Conservation (phyloP, 306 rosid species). For the Castanopsis chinensis region DNA sequence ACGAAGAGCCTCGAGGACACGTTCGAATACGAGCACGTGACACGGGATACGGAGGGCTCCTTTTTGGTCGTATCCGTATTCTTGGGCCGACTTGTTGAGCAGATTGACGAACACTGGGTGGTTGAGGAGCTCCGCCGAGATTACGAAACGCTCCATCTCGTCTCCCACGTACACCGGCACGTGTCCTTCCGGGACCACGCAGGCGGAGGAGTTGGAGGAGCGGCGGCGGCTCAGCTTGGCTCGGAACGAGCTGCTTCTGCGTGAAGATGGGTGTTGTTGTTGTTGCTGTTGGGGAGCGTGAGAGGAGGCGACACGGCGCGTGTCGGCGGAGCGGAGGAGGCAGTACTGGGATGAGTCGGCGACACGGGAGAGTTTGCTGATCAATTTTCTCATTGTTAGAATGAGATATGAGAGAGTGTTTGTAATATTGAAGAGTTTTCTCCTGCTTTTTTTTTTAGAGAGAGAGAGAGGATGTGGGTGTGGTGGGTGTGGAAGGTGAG, state of each 20-base stretch:
- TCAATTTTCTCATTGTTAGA: slow-evolving; percentile 63
- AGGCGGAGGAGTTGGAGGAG: neutral
- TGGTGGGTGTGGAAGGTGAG: slow-evolving; percentile 19
- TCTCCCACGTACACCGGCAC: slow-evolving; percentile 94
- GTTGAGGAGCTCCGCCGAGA: slow-evolving; percentile 70
- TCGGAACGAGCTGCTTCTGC: slow-evolving; percentile 30
- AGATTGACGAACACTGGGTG: slow-evolving; percentile 87
- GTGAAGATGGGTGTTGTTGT: slow-evolving; percentile 7
- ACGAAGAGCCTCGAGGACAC: slow-evolving; percentile 69
- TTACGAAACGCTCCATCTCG: slow-evolving; percentile 84
- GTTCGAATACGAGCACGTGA: slow-evolving; percentile 72
- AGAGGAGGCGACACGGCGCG: neutral
- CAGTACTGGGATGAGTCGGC: slow-evolving; percentile 88
- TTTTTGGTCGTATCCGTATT: slow-evolving; percentile 86
- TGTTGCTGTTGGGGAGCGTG: too few relatives aligned
- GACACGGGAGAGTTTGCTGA: slow-evolving; percentile 79
- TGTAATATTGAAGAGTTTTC: too few relatives aligned
- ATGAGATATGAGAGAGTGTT: neutral
- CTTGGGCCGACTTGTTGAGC: slow-evolving; percentile 78
- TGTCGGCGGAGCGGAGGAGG: slow-evolving; percentile 46
- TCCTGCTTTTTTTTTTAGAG: neutral
- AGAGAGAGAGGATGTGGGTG: slow-evolving; percentile 21
- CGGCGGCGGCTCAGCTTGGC: slow-evolving; percentile 21
- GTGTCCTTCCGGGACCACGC: slow-evolving; percentile 65
- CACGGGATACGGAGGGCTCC: slow-evolving; percentile 90